Conservation (phyloP, 352 stramenopile genomes). For the Salisapilia sapeloensis region DNA sequence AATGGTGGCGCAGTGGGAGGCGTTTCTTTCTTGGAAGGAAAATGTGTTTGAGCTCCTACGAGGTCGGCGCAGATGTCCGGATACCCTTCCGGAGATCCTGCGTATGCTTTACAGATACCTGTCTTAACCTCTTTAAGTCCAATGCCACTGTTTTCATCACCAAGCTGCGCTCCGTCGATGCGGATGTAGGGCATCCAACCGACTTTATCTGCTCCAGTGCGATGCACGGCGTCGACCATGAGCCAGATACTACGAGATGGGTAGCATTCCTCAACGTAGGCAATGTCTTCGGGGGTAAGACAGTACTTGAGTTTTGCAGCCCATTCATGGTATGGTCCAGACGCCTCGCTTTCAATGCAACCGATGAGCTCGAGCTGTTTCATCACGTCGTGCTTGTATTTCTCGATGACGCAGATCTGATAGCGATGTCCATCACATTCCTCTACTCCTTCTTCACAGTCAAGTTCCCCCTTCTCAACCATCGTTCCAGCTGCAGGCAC, state of each 20-base stretch:
- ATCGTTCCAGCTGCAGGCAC: slow-evolving; percentile 55
- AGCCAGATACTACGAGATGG: slow-evolving; percentile 31
- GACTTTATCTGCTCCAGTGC: slow-evolving; percentile 11
- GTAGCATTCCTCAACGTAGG: slow-evolving; percentile 36
- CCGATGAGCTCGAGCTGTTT: slow-evolving; percentile 62
- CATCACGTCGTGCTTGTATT: slow-evolving; percentile 45
- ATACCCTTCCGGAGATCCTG: slow-evolving; percentile 34
- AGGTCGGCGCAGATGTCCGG: slow-evolving; percentile 31
- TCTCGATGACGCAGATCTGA: slow-evolving; percentile 57
- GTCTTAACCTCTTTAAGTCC: slow-evolving; percentile 32
- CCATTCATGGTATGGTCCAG: slow-evolving; percentile 50
- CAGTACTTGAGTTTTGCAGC: slow-evolving; percentile 51
- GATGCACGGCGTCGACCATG: slow-evolving; percentile 16
- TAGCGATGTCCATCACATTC: slow-evolving; percentile 65
- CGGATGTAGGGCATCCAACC: slow-evolving; percentile 68
- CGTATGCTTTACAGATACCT: slow-evolving; percentile 47
- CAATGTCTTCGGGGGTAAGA: slow-evolving; percentile 35
- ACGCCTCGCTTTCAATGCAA: slow-evolving; percentile 68
- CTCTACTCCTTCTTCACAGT: slow-evolving; percentile 37
- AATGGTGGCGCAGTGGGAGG: slow-evolving; percentile 3
- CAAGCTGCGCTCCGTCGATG: slow-evolving; percentile 36
- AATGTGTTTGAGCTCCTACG: slow-evolving; percentile 29
- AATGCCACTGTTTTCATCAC: slow-evolving; percentile 35
- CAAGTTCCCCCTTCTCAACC: slow-evolving; percentile 32
- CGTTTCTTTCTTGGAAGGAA: slow-evolving; percentile 18